A percentile compares a stretch with the other conserved stretches of the same genome.
Evolutionary conservation across 495 filamentous ascomycete species (phyloP).

Genomic region (Hypoxylon fuscum): DNA sequence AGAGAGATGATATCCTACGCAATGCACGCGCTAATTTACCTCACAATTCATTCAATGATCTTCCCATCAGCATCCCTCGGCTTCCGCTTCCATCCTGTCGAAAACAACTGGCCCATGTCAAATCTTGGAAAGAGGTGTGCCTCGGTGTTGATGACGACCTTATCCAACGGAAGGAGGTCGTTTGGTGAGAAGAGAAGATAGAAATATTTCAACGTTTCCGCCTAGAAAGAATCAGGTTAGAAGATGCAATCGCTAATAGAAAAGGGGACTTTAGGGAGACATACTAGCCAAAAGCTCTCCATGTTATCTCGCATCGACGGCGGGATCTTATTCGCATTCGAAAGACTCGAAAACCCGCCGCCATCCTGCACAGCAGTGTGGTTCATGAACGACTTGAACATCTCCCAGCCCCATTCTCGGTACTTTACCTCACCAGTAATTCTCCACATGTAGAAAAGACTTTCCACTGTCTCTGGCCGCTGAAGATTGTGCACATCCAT

Average conservation of each 20-base stretch:
- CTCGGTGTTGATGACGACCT: slow-evolving; percentile 94
- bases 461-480: slow-evolving; percentile 93
- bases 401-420: slow-evolving; percentile 97
- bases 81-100: slow-evolving; percentile 88
- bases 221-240: slow-evolving; percentile 57
- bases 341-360: slow-evolving; percentile 84
- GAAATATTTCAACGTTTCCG: slow-evolving; percentile 97
- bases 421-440: slow-evolving; percentile 94
- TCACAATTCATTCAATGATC: slow-evolving; percentile 28
- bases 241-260: slow-evolving; percentile 4
- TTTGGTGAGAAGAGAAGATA: slow-evolving; percentile 91
- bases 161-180: slow-evolving; percentile 82
- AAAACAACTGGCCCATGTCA: slow-evolving; percentile 76
- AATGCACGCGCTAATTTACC: slow-evolving; percentile 15
- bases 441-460: slow-evolving; percentile 97
- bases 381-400: slow-evolving; percentile 91
- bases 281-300: slow-evolving; percentile 94
- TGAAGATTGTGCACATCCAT: slow-evolving; percentile 92
- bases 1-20: slow-evolving; percentile 17
- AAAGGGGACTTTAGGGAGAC: slow-evolving; percentile 36
- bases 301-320: slow-evolving; percentile 77
- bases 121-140: slow-evolving; percentile 92
- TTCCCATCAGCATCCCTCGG: slow-evolving; percentile 57
- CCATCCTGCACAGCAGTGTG: slow-evolving; percentile 79
- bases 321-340: slow-evolving; percentile 75